phyloP scores from a whole-genome alignment of 2,329 filamentous ascomycete genomes.

The Beauveria rudraprayagi region DNA sequence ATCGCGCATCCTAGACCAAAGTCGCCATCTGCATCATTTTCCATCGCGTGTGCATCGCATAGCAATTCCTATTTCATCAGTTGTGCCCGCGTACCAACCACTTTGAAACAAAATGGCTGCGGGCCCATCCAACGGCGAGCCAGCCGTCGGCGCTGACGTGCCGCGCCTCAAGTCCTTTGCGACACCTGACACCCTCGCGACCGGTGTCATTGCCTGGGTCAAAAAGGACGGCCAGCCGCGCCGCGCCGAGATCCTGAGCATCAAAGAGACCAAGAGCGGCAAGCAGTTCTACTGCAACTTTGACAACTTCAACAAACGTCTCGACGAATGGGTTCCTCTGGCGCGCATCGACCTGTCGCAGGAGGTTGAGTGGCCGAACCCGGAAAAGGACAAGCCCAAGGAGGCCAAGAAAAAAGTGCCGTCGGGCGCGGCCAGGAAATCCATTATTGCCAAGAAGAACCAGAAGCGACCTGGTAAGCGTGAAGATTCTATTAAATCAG shows the following conservation, averaged over 20 bases:
- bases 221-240: slow-evolving; percentile 71
- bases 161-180: slow-evolving; percentile 68
- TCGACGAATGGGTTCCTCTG: slow-evolving; percentile 79
- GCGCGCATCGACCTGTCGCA: slow-evolving; percentile 76
- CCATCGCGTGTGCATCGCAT: not conserved
- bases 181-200: slow-evolving; percentile 69
- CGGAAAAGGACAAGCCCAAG: slow-evolving; percentile 77
- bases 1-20: not conserved
- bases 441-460: slow-evolving; percentile 44
- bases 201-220: slow-evolving; percentile 54
- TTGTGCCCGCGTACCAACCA: not conserved
- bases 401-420: slow-evolving; percentile 61
- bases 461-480: slow-evolving; percentile 48
- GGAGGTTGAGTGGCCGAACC: slow-evolving; percentile 93
- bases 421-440: slow-evolving; percentile 50
- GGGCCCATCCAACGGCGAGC: slow-evolving; percentile 40
- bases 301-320: slow-evolving; percentile 90
- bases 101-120: slow-evolving; percentile 37
- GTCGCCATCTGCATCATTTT: not conserved
- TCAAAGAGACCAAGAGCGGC: slow-evolving; percentile 80
- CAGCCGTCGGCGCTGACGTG: slow-evolving; percentile 47
- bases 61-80: not conserved
- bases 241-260: slow-evolving; percentile 93
- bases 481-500: slow-evolving; percentile 46
- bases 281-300: slow-evolving; percentile 95